Conservation (phyloP, 352 stramenopile species). For the Phytophthora nicotianae region DNA sequence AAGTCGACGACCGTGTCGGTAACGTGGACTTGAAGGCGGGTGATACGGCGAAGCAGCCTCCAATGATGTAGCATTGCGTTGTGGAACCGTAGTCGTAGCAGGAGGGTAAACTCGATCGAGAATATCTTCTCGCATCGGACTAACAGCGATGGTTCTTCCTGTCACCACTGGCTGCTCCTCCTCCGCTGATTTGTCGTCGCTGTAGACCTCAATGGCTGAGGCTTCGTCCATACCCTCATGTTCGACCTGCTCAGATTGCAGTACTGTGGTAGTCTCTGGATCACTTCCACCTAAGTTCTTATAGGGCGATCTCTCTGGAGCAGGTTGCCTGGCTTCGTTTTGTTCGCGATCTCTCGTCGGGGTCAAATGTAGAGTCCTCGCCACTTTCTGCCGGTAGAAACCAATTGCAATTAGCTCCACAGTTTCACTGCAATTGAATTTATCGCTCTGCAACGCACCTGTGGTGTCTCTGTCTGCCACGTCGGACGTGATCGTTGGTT, state of each 20-base stretch:
- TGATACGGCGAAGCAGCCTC: constrained; percentile 18
- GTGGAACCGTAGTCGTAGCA: neutral
- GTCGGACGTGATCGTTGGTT: neutral
- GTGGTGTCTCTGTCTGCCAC: constrained; percentile 23
- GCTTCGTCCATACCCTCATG: constrained; percentile 11
- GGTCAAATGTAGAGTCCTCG: constrained; percentile 31
- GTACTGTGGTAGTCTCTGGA: neutral
- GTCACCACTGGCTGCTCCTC: constrained; percentile 4
- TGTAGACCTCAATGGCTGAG: constrained; percentile 23
- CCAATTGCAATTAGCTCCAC: constrained; percentile 3
- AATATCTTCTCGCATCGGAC: constrained; percentile 33
- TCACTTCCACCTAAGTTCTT: neutral
- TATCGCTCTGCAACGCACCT: constrained; percentile 13
- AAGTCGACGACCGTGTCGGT: constrained; percentile 31
- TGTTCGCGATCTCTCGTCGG: constrained; percentile 1
- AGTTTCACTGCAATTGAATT: neutral
- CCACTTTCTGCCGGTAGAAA: constrained; percentile 23
- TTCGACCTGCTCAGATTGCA: neutral
- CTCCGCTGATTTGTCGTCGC: constrained; percentile 4
- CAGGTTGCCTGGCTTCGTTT: constrained; percentile 5
- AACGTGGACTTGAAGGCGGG: constrained; percentile 24
- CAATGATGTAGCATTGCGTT: neutral
- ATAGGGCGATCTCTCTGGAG: constrained; percentile 13
- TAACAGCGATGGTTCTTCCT: constrained; percentile 24
- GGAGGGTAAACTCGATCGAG: constrained; percentile 24